Percentiles rank a stretch among this genome's conserved stretches.
phyloP scores from a whole-genome alignment of 305 asterid genomes.

The Plantago lanceolata region DNA sequence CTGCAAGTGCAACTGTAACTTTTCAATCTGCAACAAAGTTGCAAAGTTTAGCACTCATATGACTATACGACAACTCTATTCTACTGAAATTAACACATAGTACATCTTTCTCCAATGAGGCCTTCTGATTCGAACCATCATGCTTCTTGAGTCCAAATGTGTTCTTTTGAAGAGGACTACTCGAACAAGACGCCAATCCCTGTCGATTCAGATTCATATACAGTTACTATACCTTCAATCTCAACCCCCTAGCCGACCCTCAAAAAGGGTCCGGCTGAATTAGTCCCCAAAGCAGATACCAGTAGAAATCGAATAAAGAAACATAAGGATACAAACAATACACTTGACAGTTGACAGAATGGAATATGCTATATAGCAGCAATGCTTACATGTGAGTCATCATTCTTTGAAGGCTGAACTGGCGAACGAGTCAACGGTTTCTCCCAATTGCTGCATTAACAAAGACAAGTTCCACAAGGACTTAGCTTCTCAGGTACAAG shows the following conservation, averaged over 20 bases:
- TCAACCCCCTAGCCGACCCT: too few species aligned
- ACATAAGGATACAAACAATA: too few species aligned
- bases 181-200: conserved; percentile 32
- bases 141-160: conserved; percentile 26
- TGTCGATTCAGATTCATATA: conserved; percentile 22
- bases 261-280: too few species aligned
- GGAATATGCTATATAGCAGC: too few species aligned
- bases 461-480: background rate
- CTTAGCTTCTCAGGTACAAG: too few species aligned
- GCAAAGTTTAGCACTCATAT: background rate
- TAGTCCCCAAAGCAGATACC: too few species aligned
- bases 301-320: too few species aligned
- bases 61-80: too few species aligned
- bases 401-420: conserved; percentile 24
- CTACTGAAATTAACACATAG: conserved; percentile 18
- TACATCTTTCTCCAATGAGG: conserved; percentile 51
- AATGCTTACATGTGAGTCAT: conserved; percentile 36
- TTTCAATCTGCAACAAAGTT: conserved; percentile 40
- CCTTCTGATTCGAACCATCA: conserved; percentile 32
- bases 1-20: conserved; percentile 44
- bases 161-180: conserved; percentile 34
- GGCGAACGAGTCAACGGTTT: conserved; percentile 30
- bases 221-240: background rate
- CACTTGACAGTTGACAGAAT: too few species aligned
- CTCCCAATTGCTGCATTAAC: conserved; percentile 41